phyloP scores from a whole-genome alignment of 352 stramenopile genomes.

The Pythium inflatum region DNA sequence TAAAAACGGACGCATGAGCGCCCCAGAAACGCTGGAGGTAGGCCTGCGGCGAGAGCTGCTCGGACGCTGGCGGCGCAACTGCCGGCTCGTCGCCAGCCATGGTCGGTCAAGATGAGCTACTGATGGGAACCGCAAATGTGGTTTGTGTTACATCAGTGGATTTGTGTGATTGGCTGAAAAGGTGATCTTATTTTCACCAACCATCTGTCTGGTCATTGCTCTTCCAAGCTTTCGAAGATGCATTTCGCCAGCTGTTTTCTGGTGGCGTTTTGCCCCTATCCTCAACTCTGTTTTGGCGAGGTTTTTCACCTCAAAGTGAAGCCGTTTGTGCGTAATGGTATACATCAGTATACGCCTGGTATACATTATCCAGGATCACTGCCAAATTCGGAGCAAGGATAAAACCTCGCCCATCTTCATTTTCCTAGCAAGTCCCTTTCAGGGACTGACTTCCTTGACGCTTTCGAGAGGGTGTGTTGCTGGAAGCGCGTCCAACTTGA shows the following conservation, averaged over 20 bases:
- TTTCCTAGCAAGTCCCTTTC: background rate
- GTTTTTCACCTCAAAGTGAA: constrained; percentile 3
- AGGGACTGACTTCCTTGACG: constrained; percentile 31
- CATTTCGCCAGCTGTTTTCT: constrained; percentile 14
- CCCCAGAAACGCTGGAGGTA: constrained; percentile 80
- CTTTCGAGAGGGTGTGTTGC: background rate
- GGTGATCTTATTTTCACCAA: background rate
- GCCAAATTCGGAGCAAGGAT: background rate
- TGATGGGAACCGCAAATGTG: constrained; percentile 5
- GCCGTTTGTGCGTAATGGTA: constrained; percentile 14
- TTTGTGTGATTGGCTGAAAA: constrained; percentile 12
- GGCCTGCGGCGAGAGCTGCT: constrained; percentile 41
- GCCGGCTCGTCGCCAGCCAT: constrained; percentile 30
- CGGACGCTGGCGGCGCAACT: background rate
- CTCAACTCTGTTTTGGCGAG: background rate
- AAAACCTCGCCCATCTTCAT: constrained; percentile 26
- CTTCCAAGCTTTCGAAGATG: background rate
- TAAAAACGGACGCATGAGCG: constrained; percentile 73
- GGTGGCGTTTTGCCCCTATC: constrained; percentile 10
- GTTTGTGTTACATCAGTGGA: constrained; percentile 1
- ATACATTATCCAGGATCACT: background rate
- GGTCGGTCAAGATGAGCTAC: too few species aligned
- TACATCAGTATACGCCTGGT: constrained; percentile 12
- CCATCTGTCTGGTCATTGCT: background rate
- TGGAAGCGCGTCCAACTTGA: constrained; percentile 15